phyloP scores from a whole-genome alignment of 176 grass and related monocot species.

The Pharus latifolius region DNA sequence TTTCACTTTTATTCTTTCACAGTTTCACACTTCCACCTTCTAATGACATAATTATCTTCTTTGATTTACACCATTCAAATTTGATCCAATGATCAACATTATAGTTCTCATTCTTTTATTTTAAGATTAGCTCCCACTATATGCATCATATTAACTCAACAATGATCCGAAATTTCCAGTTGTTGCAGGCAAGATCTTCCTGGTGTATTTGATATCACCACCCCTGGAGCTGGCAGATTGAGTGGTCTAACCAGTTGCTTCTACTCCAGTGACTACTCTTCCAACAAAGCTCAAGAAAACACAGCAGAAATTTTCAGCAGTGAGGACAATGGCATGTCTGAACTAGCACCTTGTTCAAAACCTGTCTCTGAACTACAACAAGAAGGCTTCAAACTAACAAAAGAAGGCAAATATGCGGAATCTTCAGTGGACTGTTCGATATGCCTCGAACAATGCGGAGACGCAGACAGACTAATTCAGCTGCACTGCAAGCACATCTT shows the following conservation, averaged over 20 bases:
- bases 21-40: too few relatives aligned
- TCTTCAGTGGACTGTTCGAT: conserved; percentile 24
- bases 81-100: too few relatives aligned
- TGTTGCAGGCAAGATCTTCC: not conserved
- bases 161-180: not conserved
- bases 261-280: not conserved
- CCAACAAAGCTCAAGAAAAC: not conserved
- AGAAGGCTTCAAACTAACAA: not conserved
- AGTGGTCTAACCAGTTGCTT: not conserved
- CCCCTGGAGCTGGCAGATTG: not conserved
- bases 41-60: not conserved
- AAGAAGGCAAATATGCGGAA: not conserved
- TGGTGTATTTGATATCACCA: not conserved
- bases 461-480: conserved; percentile 2
- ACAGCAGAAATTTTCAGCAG: not conserved
- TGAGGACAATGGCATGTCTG: not conserved
- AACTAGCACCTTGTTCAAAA: not conserved
- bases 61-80: too few relatives aligned
- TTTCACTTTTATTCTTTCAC: too few relatives aligned
- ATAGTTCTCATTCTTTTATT: too few relatives aligned
- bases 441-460: conserved; percentile 28
- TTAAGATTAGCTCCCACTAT: too few relatives aligned
- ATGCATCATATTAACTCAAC: not conserved
- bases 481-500: conserved; percentile 39
- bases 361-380: not conserved